Conservation (phyloP, 371 early-diverging fungal species). For the Gilbertella persicaria region DNA sequence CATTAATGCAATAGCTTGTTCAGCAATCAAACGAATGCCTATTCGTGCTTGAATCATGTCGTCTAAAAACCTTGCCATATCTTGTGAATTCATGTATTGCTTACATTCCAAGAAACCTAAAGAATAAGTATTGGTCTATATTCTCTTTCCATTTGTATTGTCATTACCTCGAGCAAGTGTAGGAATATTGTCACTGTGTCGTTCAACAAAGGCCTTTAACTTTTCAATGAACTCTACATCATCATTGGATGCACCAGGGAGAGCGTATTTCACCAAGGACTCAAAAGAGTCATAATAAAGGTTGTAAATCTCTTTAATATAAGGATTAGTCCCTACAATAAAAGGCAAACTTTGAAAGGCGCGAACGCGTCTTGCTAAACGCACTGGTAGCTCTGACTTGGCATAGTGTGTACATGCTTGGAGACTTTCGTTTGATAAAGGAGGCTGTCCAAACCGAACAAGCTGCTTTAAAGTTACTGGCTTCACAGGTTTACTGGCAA, state of each 20-base stretch:
- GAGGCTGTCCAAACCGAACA: slow-evolving; percentile 68
- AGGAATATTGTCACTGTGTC: slow-evolving; percentile 84
- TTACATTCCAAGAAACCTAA: slow-evolving; percentile 75
- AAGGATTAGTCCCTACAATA: slow-evolving; percentile 91
- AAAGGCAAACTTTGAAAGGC: slow-evolving; percentile 86
- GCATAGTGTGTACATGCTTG: slow-evolving; percentile 68
- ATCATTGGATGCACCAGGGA: slow-evolving; percentile 42
- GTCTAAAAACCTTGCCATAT: slow-evolving; percentile 79
- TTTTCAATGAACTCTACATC: slow-evolving; percentile 63
- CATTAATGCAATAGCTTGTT: slow-evolving; percentile 89
- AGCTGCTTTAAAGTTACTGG: slow-evolving; percentile 85
- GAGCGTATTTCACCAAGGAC: slow-evolving; percentile 58
- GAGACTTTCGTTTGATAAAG: slow-evolving; percentile 39
- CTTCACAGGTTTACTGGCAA: slow-evolving; percentile 63
- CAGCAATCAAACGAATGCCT: slow-evolving; percentile 92
- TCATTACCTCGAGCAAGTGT: slow-evolving; percentile 76
- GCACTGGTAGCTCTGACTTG: slow-evolving; percentile 78
- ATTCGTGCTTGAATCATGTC: slow-evolving; percentile 93
- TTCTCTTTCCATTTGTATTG: not conserved
- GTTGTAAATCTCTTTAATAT: slow-evolving; percentile 76
- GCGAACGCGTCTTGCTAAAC: slow-evolving; percentile 79
- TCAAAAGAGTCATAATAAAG: slow-evolving; percentile 85
- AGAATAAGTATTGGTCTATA: not conserved
- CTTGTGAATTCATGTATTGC: slow-evolving; percentile 81
- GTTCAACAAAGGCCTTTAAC: slow-evolving; percentile 70